Evolutionary conservation across 2,329 filamentous ascomycete genomes (phyloP).

Genomic region (Delphinella strobiligena): DNA sequence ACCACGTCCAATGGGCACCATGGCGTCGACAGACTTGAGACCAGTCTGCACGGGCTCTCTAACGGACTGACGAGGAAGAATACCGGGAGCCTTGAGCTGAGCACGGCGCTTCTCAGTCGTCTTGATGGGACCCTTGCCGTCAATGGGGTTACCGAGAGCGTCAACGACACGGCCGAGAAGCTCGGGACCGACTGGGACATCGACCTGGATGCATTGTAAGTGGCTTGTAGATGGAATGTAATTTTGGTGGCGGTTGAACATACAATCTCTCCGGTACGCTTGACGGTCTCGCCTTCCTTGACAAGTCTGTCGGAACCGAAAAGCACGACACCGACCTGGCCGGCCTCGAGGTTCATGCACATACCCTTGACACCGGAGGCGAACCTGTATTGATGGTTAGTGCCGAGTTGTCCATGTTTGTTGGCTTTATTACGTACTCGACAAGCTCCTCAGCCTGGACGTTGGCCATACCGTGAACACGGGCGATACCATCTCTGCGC

Average conservation of each 20-base stretch:
- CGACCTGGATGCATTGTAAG: slow-evolving; percentile 50
- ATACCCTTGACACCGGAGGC: slow-evolving; percentile 99
- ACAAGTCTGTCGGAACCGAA: slow-evolving; percentile 99
- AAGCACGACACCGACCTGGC: slow-evolving; percentile 99
- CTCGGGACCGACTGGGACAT: slow-evolving; percentile 85
- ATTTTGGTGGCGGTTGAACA: slow-evolving; percentile 28
- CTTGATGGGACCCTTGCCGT: slow-evolving; percentile 96
- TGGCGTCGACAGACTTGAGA: slow-evolving; percentile 97
- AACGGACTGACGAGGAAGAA: slow-evolving; percentile 93
- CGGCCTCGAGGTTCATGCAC: slow-evolving; percentile 99
- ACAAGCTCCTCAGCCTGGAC: slow-evolving; percentile 99
- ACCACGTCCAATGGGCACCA: slow-evolving; percentile 99
- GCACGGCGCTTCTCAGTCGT: slow-evolving; percentile 87
- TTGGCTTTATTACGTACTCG: slow-evolving; percentile 61
- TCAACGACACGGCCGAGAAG: slow-evolving; percentile 97
- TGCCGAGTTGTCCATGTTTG: not conserved
- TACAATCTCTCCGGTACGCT: slow-evolving; percentile 99
- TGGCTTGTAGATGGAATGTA: slow-evolving; percentile 5
- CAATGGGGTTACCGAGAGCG: slow-evolving; percentile 97
- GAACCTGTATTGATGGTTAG: slow-evolving; percentile 52
- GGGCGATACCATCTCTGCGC: slow-evolving; percentile 96
- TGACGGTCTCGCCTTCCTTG: slow-evolving; percentile 98
- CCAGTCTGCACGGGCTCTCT: slow-evolving; percentile 98
- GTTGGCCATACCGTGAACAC: slow-evolving; percentile 99
- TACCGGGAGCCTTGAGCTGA: slow-evolving; percentile 97